Evolutionary conservation across 1,284 basidiomycete species (phyloP).

Genomic region (Afroboletus lepidellus): DNA sequence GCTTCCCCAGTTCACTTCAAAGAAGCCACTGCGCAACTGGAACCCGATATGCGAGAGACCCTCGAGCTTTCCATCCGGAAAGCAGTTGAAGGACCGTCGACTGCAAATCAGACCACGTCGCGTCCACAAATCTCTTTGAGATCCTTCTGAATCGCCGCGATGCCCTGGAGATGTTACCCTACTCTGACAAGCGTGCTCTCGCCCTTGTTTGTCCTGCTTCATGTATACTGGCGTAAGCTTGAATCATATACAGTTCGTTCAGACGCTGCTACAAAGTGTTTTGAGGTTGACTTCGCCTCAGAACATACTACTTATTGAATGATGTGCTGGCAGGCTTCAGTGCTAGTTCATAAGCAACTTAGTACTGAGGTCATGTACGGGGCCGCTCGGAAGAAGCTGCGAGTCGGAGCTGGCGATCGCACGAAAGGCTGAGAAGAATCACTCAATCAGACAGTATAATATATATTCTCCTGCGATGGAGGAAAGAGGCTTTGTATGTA

Average conservation of each 20-base stretch:
- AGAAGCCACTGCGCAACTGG: slow-evolving; percentile 76
- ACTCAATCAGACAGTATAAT: too few relatives aligned
- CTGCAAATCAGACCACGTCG: slow-evolving; percentile 35
- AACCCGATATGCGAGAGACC: slow-evolving; percentile 54
- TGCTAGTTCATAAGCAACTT: too few relatives aligned
- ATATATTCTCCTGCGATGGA: too few relatives aligned
- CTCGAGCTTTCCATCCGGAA: slow-evolving; percentile 82
- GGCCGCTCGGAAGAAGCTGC: too few relatives aligned
- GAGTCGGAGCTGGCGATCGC: too few relatives aligned
- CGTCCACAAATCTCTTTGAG: slow-evolving; percentile 81
- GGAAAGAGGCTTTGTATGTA: too few relatives aligned
- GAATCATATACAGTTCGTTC: not conserved
- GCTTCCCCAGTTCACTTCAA: slow-evolving; percentile 80
- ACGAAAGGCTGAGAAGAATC: too few relatives aligned
- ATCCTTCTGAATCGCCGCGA: slow-evolving; percentile 49
- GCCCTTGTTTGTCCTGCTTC: not conserved
- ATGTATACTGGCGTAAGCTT: slow-evolving; percentile 6
- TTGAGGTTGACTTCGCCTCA: not conserved
- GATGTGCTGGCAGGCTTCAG: too few relatives aligned
- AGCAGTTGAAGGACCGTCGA: slow-evolving; percentile 56
- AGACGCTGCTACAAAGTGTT: not conserved
- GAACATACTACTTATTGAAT: too few relatives aligned
- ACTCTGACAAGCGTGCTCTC: too few relatives aligned
- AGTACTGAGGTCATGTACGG: too few relatives aligned
- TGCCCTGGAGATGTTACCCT: too few relatives aligned